Conservation (phyloP, 768 basidiomycete species). For the Hydnum rufescens region DNA sequence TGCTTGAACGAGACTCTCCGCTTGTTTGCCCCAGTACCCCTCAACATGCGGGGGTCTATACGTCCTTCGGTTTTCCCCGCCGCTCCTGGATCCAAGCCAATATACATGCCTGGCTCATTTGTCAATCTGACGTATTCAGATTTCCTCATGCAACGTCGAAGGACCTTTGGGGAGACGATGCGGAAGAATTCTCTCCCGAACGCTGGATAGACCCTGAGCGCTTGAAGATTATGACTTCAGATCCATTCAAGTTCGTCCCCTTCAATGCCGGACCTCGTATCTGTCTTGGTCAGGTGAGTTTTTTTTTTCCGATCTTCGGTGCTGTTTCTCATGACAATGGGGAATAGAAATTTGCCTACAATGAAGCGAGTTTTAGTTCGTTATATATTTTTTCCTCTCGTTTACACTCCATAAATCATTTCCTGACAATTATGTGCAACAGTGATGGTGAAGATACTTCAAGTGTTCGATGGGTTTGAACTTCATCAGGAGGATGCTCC, state of each 20-base stretch:
- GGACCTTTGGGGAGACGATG: conserved; percentile 18
- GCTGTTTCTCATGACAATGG: neutral
- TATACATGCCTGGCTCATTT: conserved; percentile 5
- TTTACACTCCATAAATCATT: neutral
- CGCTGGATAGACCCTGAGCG: conserved; percentile 15
- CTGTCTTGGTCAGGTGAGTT: conserved; percentile 8
- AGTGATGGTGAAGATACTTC: conserved; percentile 6
- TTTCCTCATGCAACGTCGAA: conserved; percentile 15
- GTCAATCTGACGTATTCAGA: neutral
- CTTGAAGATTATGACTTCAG: neutral
- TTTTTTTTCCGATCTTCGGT: neutral
- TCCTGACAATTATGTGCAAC: neutral
- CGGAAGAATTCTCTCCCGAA: conserved; percentile 17
- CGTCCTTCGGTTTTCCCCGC: neutral
- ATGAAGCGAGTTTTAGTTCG: conserved; percentile 9
- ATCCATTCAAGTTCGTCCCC: neutral
- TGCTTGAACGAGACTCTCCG: conserved; percentile 19
- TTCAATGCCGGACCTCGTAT: conserved; percentile 3
- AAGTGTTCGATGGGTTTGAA: conserved; percentile 7
- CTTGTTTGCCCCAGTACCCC: conserved; percentile 17
- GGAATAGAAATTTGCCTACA: conserved; percentile 10
- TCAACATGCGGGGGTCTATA: neutral
- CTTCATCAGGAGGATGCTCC: conserved; percentile 8
- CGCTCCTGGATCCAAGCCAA: neutral
- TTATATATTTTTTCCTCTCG: neutral